phyloP scores from a whole-genome alignment of 1,284 basidiomycete species.

The Ceratobasidium papillatum region DNA sequence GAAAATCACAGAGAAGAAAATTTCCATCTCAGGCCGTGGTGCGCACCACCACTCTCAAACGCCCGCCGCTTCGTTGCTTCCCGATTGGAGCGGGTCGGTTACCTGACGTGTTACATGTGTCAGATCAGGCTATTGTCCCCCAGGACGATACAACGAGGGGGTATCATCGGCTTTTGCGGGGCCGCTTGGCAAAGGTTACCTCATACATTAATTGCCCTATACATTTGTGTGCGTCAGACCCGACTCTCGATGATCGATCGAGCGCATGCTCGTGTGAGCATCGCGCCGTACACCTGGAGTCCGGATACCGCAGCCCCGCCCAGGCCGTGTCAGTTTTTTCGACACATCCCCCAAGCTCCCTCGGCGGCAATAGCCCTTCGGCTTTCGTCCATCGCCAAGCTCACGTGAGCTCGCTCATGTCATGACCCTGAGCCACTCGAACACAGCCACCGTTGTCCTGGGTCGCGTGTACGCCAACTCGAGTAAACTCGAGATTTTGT shows the following conservation, averaged over 20 bases:
- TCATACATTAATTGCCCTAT: background rate
- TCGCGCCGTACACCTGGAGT: background rate
- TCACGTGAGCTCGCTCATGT: background rate
- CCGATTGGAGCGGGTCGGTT: background rate
- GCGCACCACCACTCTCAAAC: background rate
- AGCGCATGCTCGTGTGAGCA: background rate
- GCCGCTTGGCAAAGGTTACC: background rate
- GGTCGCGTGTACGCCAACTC: background rate
- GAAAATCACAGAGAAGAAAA: background rate
- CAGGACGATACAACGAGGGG: background rate
- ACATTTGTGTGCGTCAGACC: conserved; percentile 1
- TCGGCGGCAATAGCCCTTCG: background rate
- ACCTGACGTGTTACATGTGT: background rate
- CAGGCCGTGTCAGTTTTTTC: no score
- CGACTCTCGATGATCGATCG: background rate
- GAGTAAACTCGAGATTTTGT: background rate
- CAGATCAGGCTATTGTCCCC: background rate
- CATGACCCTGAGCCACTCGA: conserved; percentile 1
- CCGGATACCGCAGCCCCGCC: no score
- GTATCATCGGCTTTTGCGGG: no score
- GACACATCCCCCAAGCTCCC: no score
- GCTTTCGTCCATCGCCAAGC: background rate
- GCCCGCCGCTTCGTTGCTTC: background rate
- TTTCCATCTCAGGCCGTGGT: background rate
- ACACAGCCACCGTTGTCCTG: background rate